Conservation (phyloP, 2,329 filamentous ascomycete genomes). For the Davidsoniella eucalypti region DNA sequence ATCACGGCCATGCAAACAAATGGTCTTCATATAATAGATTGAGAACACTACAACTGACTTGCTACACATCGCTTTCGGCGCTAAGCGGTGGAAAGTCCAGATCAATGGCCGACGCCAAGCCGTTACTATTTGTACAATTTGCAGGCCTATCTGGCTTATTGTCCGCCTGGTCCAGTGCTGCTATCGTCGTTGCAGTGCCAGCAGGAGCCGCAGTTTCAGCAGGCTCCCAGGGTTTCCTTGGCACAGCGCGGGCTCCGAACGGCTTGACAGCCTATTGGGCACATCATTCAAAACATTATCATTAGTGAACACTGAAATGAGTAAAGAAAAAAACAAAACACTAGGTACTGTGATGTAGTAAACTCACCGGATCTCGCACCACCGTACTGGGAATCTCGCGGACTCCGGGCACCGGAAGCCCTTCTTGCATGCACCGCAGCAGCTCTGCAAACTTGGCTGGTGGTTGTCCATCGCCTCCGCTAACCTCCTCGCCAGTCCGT, state of each 20-base stretch:
- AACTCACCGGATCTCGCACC: slow-evolving; percentile 48
- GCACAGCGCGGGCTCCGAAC: slow-evolving; percentile 9
- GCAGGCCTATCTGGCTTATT: too few species aligned
- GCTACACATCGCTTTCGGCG: not conserved
- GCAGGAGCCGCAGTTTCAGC: not conserved
- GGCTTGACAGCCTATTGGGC: slow-evolving; percentile 8
- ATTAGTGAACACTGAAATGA: not conserved
- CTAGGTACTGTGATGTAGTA: not conserved
- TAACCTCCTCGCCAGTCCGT: not conserved
- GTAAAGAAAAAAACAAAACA: slow-evolving; percentile 14
- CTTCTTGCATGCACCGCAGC: slow-evolving; percentile 66
- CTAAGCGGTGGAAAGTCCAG: slow-evolving; percentile 9
- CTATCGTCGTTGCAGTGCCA: too few species aligned
- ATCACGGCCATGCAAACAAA: too few species aligned
- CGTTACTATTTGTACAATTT: too few species aligned
- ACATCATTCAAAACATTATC: not conserved
- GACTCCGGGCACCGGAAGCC: slow-evolving; percentile 73
- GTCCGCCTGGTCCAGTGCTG: too few species aligned
- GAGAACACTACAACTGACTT: too few species aligned
- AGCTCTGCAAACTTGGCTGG: slow-evolving; percentile 56
- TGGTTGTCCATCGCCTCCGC: slow-evolving; percentile 15
- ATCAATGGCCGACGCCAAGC: not conserved
- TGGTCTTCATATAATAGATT: too few species aligned
- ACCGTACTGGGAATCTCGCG: slow-evolving; percentile 71
- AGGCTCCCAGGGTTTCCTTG: slow-evolving; percentile 12